phyloP scores from a whole-genome alignment of 345 rosid species.

The Cardamine occulta region DNA sequence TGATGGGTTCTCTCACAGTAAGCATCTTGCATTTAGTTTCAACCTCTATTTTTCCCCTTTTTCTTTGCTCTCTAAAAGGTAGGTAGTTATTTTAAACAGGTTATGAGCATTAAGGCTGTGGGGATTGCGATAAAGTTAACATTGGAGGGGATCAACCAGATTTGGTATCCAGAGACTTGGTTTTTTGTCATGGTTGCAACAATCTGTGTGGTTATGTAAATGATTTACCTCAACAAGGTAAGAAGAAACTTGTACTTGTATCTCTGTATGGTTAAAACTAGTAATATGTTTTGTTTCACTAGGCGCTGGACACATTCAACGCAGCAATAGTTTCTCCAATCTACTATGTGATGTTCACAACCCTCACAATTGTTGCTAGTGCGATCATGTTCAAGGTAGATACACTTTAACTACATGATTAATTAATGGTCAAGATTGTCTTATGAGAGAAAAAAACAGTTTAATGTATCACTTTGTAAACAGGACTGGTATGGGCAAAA shows the following conservation, averaged over 20 bases:
- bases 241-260: not conserved
- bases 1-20: slow-evolving; percentile 87
- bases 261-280: not conserved
- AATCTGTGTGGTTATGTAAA: slow-evolving; percentile 78
- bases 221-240: slow-evolving; percentile 94
- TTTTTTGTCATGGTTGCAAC: slow-evolving; percentile 82
- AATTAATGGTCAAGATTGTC: not conserved
- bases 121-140: slow-evolving; percentile 95
- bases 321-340: slow-evolving; percentile 93
- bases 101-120: slow-evolving; percentile 91
- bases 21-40: slow-evolving; percentile 12
- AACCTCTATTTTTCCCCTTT: not conserved
- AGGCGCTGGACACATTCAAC: slow-evolving; percentile 88
- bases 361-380: slow-evolving; percentile 82
- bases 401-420: not conserved
- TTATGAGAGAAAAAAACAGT: not conserved
- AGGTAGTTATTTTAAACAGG: slow-evolving; percentile 48
- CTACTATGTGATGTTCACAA: slow-evolving; percentile 91
- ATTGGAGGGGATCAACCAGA: slow-evolving; percentile 77
- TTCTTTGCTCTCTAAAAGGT: not conserved
- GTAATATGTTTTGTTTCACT: slow-evolving; percentile 21
- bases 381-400: slow-evolving; percentile 87
- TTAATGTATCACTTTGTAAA: slow-evolving; percentile 2
- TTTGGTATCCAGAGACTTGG: slow-evolving; percentile 89
- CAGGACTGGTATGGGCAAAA: slow-evolving; percentile 94